These are phyloP conservation scores for Fusarium decemcellulare DNA, from an alignment of 2,329 filamentous ascomycete species.

Conservation along the genomic window DNA sequence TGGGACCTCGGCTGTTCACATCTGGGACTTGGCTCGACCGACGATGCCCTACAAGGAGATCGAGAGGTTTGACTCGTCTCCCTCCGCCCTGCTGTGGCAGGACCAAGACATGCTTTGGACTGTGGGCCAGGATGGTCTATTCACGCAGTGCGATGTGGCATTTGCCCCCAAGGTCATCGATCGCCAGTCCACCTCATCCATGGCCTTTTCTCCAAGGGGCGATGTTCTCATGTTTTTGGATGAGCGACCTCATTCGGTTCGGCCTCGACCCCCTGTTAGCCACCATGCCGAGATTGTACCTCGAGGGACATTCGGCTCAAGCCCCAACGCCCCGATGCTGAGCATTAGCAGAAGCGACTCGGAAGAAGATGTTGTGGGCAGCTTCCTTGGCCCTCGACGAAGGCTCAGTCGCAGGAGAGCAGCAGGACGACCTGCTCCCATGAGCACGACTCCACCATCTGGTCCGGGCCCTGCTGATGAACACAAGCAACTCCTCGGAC, in stretches of 20 bases:
- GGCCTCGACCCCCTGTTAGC: constrained; percentile 58
- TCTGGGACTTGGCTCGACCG: constrained; percentile 79
- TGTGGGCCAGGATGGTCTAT: constrained; percentile 72
- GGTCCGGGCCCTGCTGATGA: constrained; percentile 50
- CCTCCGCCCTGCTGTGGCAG: constrained; percentile 73
- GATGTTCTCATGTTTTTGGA: constrained; percentile 75
- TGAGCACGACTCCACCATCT: constrained; percentile 71
- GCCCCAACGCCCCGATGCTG: constrained; percentile 63
- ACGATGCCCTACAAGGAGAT: constrained; percentile 78
- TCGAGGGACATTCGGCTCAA: constrained; percentile 63
- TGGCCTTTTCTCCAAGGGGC: constrained; percentile 72
- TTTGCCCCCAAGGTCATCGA: constrained; percentile 76
- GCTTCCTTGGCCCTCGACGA: constrained; percentile 67
- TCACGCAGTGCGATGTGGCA: constrained; percentile 76
- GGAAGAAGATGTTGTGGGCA: constrained; percentile 74
- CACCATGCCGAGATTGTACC: constrained; percentile 53
- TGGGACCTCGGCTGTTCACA: constrained; percentile 71
- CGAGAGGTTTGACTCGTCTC: constrained; percentile 71
- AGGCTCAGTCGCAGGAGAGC: constrained; percentile 58
- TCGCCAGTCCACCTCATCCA: constrained; percentile 71
- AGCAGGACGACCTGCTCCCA: constrained; percentile 58
- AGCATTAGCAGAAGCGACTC: constrained; percentile 75
- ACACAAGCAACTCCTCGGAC: constrained; percentile 60
- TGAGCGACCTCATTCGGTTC: constrained; percentile 63
- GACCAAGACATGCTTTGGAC: constrained; percentile 77